A percentile compares a stretch with the other conserved stretches of the same genome.
Conservation (phyloP, 1,284 basidiomycete genomes). For the Trichosporon sp. region DNA sequence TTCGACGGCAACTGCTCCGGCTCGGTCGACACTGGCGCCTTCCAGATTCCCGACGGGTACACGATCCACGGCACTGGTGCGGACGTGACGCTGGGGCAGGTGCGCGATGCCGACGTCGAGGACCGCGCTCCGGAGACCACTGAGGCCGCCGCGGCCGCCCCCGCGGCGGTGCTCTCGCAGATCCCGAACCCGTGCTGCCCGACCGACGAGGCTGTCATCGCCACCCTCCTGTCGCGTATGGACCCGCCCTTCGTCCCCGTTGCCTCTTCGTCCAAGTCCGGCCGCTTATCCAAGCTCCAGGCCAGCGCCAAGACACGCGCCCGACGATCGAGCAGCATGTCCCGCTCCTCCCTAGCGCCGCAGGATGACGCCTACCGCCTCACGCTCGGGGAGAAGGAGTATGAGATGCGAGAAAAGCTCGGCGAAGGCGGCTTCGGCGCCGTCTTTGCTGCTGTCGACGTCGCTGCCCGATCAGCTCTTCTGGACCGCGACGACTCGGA, state of each 20-base stretch:
- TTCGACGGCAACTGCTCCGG: constrained; percentile 14
- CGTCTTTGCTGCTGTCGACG: constrained; percentile 71
- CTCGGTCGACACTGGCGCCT: constrained; percentile 22
- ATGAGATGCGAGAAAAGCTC: constrained; percentile 73
- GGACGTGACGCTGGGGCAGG: constrained; percentile 22
- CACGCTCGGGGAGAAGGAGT: constrained; percentile 57
- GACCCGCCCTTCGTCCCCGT: constrained; percentile 59
- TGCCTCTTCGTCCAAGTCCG: constrained; percentile 57
- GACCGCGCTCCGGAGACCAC: too few relatives aligned
- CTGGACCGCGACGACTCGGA: constrained; percentile 54
- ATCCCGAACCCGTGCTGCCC: constrained; percentile 82
- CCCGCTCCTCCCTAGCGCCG: constrained; percentile 28
- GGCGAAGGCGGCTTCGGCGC: constrained; percentile 96
- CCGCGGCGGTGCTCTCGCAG: constrained; percentile 2
- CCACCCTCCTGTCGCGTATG: constrained; percentile 59
- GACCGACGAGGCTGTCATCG: constrained; percentile 63
- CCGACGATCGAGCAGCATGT: constrained; percentile 38
- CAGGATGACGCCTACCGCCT: constrained; percentile 31
- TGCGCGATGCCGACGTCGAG: too few relatives aligned
- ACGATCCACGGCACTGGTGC: constrained; percentile 36
- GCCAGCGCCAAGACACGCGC: constrained; percentile 37
- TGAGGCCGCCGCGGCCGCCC: not conserved
- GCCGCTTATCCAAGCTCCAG: constrained; percentile 46
- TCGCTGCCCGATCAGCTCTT: constrained; percentile 50
- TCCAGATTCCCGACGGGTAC: constrained; percentile 45